Percentiles rank a stretch among this genome's conserved stretches.
These are phyloP conservation scores for Aspergillus clavatus DNA, from an alignment of 2,329 filamentous ascomycete species.

Conservation along the genomic window DNA sequence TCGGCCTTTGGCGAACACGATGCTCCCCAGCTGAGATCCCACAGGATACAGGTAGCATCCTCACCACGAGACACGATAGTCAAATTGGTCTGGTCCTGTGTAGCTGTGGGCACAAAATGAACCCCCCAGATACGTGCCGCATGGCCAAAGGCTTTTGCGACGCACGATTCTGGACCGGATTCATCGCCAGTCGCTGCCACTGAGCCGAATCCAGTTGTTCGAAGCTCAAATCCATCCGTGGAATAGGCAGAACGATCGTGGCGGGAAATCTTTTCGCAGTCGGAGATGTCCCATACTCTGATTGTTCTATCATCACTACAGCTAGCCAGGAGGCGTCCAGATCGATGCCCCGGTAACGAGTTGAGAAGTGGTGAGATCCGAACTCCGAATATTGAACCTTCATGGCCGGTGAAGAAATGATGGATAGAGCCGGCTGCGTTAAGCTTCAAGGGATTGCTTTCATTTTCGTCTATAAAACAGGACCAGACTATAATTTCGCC, in stretches of 20 bases:
- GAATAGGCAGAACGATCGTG: slow-evolving; percentile 33
- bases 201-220: slow-evolving; percentile 61
- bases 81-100: slow-evolving; percentile 28
- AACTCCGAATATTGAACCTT: slow-evolving; percentile 91
- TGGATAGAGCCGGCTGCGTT: slow-evolving; percentile 42
- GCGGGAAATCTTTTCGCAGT: slow-evolving; percentile 35
- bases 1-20: slow-evolving; percentile 9
- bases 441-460: slow-evolving; percentile 5
- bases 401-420: slow-evolving; percentile 63
- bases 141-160: slow-evolving; percentile 80
- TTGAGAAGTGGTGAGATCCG: slow-evolving; percentile 61
- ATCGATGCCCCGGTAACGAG: slow-evolving; percentile 32
- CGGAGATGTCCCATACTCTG: slow-evolving; percentile 77
- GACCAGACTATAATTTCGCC: slow-evolving; percentile 92
- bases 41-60: slow-evolving; percentile 71
- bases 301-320: slow-evolving; percentile 95
- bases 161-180: slow-evolving; percentile 41
- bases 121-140: slow-evolving; percentile 85
- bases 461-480: slow-evolving; percentile 43
- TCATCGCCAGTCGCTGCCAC: slow-evolving; percentile 28
- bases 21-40: slow-evolving; percentile 52
- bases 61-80: slow-evolving; percentile 76
- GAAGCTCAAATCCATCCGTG: slow-evolving; percentile 34
- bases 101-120: slow-evolving; percentile 52
- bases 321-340: slow-evolving; percentile 67